These are phyloP conservation scores for Lachnellula arida DNA, from an alignment of 2,329 filamentous ascomycete genomes.

Conservation along the genomic window DNA sequence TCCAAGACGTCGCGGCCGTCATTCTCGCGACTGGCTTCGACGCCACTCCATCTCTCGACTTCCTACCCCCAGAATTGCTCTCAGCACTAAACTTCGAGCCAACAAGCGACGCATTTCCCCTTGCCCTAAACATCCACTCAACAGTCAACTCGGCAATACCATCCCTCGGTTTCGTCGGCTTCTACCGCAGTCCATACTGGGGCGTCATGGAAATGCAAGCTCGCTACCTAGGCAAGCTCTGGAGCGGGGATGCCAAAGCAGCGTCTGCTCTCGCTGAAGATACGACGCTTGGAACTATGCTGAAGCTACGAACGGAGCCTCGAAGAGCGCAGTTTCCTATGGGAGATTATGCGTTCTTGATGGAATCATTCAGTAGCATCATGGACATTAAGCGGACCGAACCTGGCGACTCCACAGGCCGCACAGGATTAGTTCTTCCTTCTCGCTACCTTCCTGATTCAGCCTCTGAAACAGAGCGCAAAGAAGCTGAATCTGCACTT, in stretches of 20 bases:
- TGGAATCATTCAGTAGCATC: conserved; percentile 63
- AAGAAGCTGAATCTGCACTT: conserved; percentile 43
- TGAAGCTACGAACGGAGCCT: conserved; percentile 27
- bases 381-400: conserved; percentile 45
- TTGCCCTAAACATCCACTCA: conserved; percentile 64
- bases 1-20: conserved; percentile 60
- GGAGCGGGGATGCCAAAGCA: conserved; percentile 38
- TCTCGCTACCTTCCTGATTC: conserved; percentile 42
- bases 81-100: conserved; percentile 53
- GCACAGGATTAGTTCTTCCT: conserved; percentile 37
- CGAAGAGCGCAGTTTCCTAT: conserved; percentile 69
- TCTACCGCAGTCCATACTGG: conserved; percentile 83
- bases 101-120: conserved; percentile 42
- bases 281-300: conserved; percentile 22
- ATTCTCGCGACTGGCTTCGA: conserved; percentile 75
- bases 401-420: conserved; percentile 34
- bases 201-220: conserved; percentile 85
- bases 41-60: conserved; percentile 57
- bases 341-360: conserved; percentile 73
- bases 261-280: conserved; percentile 24
- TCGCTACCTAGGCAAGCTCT: conserved; percentile 58
- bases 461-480: conserved; percentile 38
- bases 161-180: conserved; percentile 72
- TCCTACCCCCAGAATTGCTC: conserved; percentile 54
- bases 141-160: conserved; percentile 57